These are phyloP conservation scores for Pholiota microspora DNA, from an alignment of 768 basidiomycete genomes.

Conservation along the genomic window DNA sequence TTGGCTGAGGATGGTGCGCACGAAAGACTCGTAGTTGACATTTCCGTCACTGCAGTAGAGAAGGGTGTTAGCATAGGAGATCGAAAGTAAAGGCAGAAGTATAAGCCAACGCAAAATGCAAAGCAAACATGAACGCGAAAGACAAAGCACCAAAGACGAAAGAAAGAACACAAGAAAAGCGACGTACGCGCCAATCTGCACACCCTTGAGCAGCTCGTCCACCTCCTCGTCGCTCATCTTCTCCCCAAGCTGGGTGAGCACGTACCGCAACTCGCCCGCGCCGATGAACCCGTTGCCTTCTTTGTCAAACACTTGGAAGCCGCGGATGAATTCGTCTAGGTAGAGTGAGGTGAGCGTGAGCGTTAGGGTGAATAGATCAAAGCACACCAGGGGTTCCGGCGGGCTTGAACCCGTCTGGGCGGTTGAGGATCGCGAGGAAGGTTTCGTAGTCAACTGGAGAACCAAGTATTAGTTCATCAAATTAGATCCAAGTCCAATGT, in stretches of 20 bases:
- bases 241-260: constrained; percentile 94
- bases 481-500: too few species aligned
- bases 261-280: constrained; percentile 89
- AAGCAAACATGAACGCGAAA: constrained; percentile 7
- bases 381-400: constrained; percentile 87
- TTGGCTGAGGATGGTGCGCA: constrained; percentile 90
- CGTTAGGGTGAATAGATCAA: background rate
- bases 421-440: constrained; percentile 88
- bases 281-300: constrained; percentile 92
- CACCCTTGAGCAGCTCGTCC: constrained; percentile 95
- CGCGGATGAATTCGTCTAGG: constrained; percentile 96
- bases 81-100: background rate
- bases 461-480: too few species aligned
- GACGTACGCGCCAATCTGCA: constrained; percentile 84
- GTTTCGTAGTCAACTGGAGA: constrained; percentile 96
- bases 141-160: constrained; percentile 6
- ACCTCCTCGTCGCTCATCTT: constrained; percentile 99
- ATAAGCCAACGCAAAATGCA: background rate
- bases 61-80: background rate
- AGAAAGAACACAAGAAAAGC: constrained; percentile 12
- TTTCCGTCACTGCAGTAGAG: constrained; percentile 77
- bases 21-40: constrained; percentile 96
- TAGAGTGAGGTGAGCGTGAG: background rate
- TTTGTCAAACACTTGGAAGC: constrained; percentile 99
- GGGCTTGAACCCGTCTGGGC: constrained; percentile 96